Conservation (phyloP, 768 basidiomycete genomes). For the Roridomyces roridus region DNA sequence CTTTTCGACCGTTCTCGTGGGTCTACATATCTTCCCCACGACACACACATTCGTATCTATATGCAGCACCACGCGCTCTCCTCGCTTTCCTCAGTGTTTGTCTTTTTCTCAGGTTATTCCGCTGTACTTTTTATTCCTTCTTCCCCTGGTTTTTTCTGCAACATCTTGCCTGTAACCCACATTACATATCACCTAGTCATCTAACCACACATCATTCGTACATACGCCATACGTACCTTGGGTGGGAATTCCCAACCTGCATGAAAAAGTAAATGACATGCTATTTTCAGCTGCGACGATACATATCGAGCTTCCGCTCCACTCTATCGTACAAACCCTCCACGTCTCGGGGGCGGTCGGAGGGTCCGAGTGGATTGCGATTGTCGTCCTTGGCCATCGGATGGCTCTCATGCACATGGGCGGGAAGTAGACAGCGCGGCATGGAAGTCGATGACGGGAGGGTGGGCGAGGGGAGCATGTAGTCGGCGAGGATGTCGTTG, state of each 20-base stretch:
- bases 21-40: not conserved
- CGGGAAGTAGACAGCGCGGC: constrained; percentile 24
- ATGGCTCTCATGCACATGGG: constrained; percentile 12
- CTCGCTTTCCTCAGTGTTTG: constrained; percentile 10
- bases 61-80: constrained; percentile 7
- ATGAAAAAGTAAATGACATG: constrained; percentile 6
- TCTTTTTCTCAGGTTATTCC: not conserved
- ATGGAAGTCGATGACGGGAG: constrained; percentile 8
- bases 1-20: not conserved
- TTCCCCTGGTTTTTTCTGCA: no score
- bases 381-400: no score
- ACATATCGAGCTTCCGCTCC: constrained; percentile 10
- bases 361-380: constrained; percentile 5
- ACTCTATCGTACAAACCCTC: constrained; percentile 13
- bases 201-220: not conserved
- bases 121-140: not conserved
- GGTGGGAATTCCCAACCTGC: not conserved
- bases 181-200: not conserved
- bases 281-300: constrained; percentile 8
- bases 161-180: not conserved
- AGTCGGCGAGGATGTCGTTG: constrained; percentile 13
- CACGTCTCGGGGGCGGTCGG: not conserved
- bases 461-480: constrained; percentile 18
- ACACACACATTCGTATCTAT: not conserved
- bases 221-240: not conserved